Evolutionary conservation across 345 rosid genomes (phyloP).

Genomic region (Punica granatum): DNA sequence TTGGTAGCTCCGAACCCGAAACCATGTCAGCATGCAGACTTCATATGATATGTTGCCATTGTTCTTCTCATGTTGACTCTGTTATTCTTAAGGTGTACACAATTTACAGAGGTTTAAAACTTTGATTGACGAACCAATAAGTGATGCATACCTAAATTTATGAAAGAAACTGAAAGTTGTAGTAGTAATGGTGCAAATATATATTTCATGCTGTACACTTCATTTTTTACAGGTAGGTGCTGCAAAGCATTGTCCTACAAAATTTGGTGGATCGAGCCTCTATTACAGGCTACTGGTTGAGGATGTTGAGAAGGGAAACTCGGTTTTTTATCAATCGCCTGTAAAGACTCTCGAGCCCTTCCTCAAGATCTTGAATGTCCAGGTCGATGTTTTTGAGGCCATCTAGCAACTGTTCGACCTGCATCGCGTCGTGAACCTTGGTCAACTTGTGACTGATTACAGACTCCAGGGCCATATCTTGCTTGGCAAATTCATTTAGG

Average conservation of each 20-base stretch:
- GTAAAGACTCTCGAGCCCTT: conserved; percentile 25
- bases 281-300: conserved; percentile 11
- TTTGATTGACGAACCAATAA: too few species aligned
- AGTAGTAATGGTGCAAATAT: not conserved
- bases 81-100: too few species aligned
- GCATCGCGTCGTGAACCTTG: not conserved
- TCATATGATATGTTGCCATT: too few species aligned
- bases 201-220: too few species aligned
- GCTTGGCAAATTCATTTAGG: conserved; percentile 15
- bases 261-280: not conserved
- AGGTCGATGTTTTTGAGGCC: not conserved
- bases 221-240: too few species aligned
- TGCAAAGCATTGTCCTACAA: not conserved
- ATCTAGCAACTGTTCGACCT: not conserved
- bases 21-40: too few species aligned
- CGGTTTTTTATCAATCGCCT: conserved; percentile 40
- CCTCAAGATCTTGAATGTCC: conserved; percentile 36
- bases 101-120: too few species aligned
- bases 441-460: not conserved
- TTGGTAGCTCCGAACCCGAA: too few species aligned
- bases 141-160: too few species aligned
- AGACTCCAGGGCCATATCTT: conserved; percentile 13
- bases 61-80: too few species aligned
- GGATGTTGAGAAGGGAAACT: conserved; percentile 40
- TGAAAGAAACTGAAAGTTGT: too few species aligned